Conservation (phyloP, 108 stramenopile species). For the Phaeodactylum tricornutum region DNA sequence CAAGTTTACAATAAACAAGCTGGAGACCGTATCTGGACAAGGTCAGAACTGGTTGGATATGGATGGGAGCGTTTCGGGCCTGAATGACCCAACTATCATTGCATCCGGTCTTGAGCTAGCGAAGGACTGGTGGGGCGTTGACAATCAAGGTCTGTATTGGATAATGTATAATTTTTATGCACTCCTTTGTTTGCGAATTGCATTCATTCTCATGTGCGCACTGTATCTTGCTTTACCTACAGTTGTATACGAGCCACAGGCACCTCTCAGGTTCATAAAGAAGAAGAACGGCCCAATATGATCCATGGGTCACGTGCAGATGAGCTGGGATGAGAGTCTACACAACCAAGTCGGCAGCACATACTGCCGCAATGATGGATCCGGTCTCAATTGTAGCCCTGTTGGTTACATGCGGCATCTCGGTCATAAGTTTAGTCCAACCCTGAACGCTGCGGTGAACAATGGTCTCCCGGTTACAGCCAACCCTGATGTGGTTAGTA, state of each 20-base stretch:
- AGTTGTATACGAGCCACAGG: conserved; percentile 20
- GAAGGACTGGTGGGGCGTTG: conserved; percentile 26
- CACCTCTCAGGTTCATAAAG: conserved; percentile 17
- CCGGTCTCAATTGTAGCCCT: not conserved
- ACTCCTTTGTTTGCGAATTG: not conserved
- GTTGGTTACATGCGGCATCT: conserved; percentile 20
- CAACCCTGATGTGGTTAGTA: conserved; percentile 18
- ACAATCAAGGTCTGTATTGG: too few species aligned
- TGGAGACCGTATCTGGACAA: conserved; percentile 14
- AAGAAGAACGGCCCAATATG: conserved; percentile 14
- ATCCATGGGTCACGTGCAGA: conserved; percentile 17
- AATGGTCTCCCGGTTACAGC: conserved; percentile 22
- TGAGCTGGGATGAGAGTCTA: conserved; percentile 14
- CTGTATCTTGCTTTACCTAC: not conserved
- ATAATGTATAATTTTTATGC: not conserved
- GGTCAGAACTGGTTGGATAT: conserved; percentile 26
- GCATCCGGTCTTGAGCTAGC: conserved; percentile 14
- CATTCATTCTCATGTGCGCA: not conserved
- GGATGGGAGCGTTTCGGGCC: conserved; percentile 19
- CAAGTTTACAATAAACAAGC: not conserved
- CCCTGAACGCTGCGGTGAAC: not conserved
- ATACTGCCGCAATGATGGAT: conserved; percentile 11
- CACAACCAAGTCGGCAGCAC: conserved; percentile 14
- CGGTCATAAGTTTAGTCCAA: conserved; percentile 12
- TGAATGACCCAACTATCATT: conserved; percentile 13